Conservation (phyloP, 768 basidiomycete species). For the Suillus lakei region DNA sequence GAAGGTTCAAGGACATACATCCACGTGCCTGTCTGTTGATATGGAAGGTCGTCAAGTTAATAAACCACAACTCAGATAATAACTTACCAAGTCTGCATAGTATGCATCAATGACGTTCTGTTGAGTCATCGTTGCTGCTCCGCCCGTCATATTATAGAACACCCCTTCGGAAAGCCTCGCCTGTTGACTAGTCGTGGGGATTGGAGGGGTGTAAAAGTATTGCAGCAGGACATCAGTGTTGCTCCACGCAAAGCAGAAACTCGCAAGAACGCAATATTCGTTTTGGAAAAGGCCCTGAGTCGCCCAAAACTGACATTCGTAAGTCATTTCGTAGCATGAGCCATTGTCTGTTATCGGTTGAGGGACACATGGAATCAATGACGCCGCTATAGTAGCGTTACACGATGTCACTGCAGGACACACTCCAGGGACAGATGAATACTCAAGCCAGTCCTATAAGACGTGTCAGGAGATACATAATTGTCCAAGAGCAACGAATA, state of each 20-base stretch:
- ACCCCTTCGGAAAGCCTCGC: slow-evolving; percentile 21
- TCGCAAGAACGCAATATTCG: slow-evolving; percentile 27
- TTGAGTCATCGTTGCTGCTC: slow-evolving; percentile 22
- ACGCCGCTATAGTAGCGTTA: slow-evolving; percentile 8
- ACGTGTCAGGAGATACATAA: background rate
- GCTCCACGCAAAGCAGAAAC: slow-evolving; percentile 29
- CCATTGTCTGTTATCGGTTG: slow-evolving; percentile 27
- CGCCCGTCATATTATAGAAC: slow-evolving; percentile 26
- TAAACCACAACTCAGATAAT: too few species aligned
- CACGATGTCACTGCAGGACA: slow-evolving; percentile 23
- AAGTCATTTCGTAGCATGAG: slow-evolving; percentile 22
- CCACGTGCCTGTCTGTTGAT: slow-evolving; percentile 23
- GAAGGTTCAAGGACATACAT: slow-evolving; percentile 8
- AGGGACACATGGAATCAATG: slow-evolving; percentile 22
- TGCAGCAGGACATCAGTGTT: slow-evolving; percentile 24
- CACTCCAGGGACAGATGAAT: slow-evolving; percentile 22
- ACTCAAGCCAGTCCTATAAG: slow-evolving; percentile 28
- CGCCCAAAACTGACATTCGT: slow-evolving; percentile 24
- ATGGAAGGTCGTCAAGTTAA: background rate
- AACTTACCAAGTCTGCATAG: slow-evolving; percentile 22
- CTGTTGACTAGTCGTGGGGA: slow-evolving; percentile 19
- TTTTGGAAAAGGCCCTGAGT: slow-evolving; percentile 28
- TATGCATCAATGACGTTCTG: slow-evolving; percentile 27
- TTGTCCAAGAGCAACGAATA: background rate
- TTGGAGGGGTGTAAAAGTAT: background rate